Evolutionary conservation across 192 early-diverging fungal species (phyloP), one percentile per base, ranked within the genome.

Genomic region (Backusella sp.): DNA sequence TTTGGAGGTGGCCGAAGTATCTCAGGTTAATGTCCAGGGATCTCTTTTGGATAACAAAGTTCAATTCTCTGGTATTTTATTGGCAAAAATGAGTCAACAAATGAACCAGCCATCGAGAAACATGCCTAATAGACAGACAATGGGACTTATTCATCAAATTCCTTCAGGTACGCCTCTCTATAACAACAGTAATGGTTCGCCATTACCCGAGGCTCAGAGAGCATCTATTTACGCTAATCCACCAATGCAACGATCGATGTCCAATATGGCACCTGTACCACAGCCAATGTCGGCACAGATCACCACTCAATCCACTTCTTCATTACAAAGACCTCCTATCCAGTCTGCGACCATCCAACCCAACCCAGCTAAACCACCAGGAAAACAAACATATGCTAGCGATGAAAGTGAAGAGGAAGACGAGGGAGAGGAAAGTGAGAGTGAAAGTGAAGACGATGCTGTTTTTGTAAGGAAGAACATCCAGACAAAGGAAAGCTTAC

Each of bases 401-500:
- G 80, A 77, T 26, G 70, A 59, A 41, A 70, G 53, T 41, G 75
- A 77, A 14, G 62, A 73, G 41, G 80, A 75, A 30, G 71, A 81
- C 4, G 79, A 77, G 23, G 71, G 37, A 67, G 73, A 70, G 9
- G 76, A 70, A 35, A 17, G 28, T 32, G 73, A 66, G 39, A 73
- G 52, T 77, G 73, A 74, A 26, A 59, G 52, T n/a, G 73, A 80
- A 7, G 70, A 72, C 59, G 79, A 69, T 42, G 36, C 52, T 9
- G 56, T 66, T 66, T 44, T 41, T 19, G 70, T 49, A 11, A n/a
- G 14, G 4, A 71, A 71, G 17, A 46, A 49, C 28, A 30, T 19
- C 14, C 56, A 62, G 23, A 77, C 52, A 35, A 70, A 28, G 23
- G 42, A 53, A 49, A 72, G 70, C 9, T 39, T 69, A 72, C 42